Base-by-base conservation (phyloP, 148 eudicot species). In the Vaccinium macrocarpon region DNA sequence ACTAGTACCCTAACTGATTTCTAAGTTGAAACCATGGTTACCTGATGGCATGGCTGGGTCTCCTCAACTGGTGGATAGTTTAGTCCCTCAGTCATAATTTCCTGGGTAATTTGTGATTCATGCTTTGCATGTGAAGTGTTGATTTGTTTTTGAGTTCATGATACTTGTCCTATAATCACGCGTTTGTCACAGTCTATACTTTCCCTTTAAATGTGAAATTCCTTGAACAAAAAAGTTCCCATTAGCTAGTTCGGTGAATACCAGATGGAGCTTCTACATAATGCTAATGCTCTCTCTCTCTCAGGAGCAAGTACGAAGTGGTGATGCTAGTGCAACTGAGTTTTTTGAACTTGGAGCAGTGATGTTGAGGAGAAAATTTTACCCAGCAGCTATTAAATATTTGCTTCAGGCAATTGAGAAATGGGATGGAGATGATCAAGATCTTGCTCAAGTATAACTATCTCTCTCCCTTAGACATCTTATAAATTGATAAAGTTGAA, bases 401-500 rank as follows among this genome's bases (percentile, higher is more conserved):
- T 90, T 96, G 91, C 91, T 88, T 83, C 97, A 93, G 86, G 98
- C 99, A 7, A 93, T 96, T 13, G 92, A 94, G 10, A 94, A 92
- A 91, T 96, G 99, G 99, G 98, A 94, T 66, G 99, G 98, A 76
- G 99, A 94, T 85, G 98, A 94, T 85, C 98, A 94, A 88, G 99
- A 96, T 91, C 98, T 96, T 89, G 98, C 97, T 38, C 98, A 96
- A 91, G 98, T 94, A 87, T 70, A 82, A 13, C 50, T 71, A 61
- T 35, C 1, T 70, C 38, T 56, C 38, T 78, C 53, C 77, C 76
- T 85, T 85, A 19, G 78, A 46, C 77, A 3, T 82, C 68, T 55
- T 21, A n/a, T 32, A n/a, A n/a, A 52, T 29, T 12, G 38, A 82
- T 35, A 82, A 21, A 0, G 5, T 25, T 23, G 27, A 23, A 57